These are phyloP conservation scores for Psilocybe sp. DNA, from an alignment of 768 basidiomycete genomes.

Conservation along the genomic window DNA sequence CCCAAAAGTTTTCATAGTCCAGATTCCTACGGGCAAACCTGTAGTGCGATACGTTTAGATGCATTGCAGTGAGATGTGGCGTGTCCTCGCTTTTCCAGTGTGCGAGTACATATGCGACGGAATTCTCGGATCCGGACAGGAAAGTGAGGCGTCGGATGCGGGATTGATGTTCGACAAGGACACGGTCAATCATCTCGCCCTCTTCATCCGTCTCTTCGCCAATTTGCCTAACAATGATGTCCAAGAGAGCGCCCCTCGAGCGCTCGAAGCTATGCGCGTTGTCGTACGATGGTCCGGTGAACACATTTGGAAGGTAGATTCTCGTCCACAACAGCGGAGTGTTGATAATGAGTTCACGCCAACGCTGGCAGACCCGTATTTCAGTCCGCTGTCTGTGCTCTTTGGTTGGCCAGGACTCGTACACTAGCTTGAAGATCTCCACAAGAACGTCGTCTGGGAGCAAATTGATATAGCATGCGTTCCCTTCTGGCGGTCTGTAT, in stretches of 20 bases:
- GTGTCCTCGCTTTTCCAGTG: no score
- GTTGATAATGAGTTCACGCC: conserved; percentile 21
- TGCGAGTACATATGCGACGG: no score
- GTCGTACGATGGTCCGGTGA: conserved; percentile 2
- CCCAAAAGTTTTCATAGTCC: neutral
- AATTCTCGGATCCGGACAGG: no score
- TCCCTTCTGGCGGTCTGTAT: no score
- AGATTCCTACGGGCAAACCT: no score
- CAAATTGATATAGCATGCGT: conserved; percentile 1
- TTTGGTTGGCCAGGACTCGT: neutral
- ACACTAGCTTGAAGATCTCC: conserved; percentile 3
- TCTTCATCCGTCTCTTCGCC: no score
- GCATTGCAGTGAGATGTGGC: no score
- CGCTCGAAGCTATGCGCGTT: conserved; percentile 23
- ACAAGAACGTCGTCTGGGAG: conserved; percentile 8
- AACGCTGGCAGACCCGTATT: conserved; percentile 23
- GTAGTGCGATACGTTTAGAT: no score
- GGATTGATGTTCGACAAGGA: no score
- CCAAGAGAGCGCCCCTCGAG: conserved; percentile 19
- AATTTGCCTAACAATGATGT: conserved; percentile 3
- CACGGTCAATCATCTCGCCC: no score
- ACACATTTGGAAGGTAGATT: conserved; percentile 13
- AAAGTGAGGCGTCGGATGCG: no score
- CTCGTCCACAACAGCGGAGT: conserved; percentile 27
- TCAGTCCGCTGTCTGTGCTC: conserved; percentile 8